phyloP scores from a whole-genome alignment of 116 monocot genomes.

The Papilionanthe hybrid region DNA sequence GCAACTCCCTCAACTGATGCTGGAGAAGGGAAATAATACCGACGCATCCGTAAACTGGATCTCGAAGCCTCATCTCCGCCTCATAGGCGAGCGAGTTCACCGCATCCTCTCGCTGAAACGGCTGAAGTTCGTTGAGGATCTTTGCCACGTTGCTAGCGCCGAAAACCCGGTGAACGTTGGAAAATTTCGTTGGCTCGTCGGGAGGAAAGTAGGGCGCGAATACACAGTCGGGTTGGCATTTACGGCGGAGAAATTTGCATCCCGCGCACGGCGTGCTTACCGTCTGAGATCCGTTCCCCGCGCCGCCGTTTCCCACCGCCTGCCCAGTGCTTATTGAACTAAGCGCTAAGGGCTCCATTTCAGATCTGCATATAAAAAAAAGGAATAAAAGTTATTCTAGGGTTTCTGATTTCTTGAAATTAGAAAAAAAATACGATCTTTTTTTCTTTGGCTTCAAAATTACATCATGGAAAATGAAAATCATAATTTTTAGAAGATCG shows the following conservation, averaged over 20 bases:
- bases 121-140: constrained; percentile 55
- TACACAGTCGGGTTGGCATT: constrained; percentile 78
- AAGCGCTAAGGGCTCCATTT: not conserved
- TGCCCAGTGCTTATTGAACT: not conserved
- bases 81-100: constrained; percentile 73
- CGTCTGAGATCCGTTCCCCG: not conserved
- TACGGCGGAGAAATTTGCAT: constrained; percentile 83
- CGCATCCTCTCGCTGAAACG: constrained; percentile 58
- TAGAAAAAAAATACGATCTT: no score
- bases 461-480: no score
- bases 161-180: constrained; percentile 61
- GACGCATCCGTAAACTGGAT: constrained; percentile 64
- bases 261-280: constrained; percentile 69
- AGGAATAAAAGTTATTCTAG: not conserved
- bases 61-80: constrained; percentile 65
- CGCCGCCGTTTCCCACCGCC: not conserved
- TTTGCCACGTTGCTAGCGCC: constrained; percentile 70
- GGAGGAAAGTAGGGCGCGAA: constrained; percentile 92
- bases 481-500: no score
- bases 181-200: constrained; percentile 72
- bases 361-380: not conserved
- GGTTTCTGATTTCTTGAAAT: not conserved
- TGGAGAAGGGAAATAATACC: constrained; percentile 56
- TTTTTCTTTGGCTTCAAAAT: no score
- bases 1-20: constrained; percentile 49